Conservation (phyloP, 768 basidiomycete genomes). For the Amanita rimosa region DNA sequence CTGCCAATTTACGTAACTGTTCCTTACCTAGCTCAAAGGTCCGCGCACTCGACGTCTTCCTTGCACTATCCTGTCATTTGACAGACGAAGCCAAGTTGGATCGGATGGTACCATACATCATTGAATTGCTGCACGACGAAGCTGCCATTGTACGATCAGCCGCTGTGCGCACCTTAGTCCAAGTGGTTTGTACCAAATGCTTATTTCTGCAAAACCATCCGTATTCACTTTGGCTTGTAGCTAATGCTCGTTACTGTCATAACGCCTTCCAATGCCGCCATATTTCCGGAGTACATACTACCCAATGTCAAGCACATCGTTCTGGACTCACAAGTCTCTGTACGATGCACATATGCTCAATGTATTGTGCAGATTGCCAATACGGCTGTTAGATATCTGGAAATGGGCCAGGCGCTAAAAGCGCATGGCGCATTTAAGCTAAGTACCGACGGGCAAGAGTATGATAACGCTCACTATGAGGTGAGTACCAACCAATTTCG, state of each 20-base stretch:
- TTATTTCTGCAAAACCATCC: not conserved
- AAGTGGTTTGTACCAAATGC: conserved; percentile 48
- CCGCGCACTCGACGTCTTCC: conserved; percentile 74
- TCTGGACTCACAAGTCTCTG: conserved; percentile 79
- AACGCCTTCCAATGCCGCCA: conserved; percentile 69
- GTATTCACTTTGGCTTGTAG: conserved; percentile 9
- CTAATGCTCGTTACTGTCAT: conserved; percentile 60
- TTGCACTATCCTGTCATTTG: conserved; percentile 69
- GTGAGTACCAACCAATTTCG: conserved; percentile 23
- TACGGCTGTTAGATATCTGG: conserved; percentile 77
- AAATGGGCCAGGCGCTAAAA: conserved; percentile 88
- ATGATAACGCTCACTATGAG: conserved; percentile 75
- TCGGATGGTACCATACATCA: conserved; percentile 83
- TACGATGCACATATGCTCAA: conserved; percentile 67
- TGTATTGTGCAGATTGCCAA: conserved; percentile 80
- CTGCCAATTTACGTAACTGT: conserved; percentile 85
- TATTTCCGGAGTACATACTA: conserved; percentile 93
- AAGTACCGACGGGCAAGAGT: conserved; percentile 52
- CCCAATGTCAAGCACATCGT: conserved; percentile 80
- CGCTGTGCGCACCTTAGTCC: conserved; percentile 67
- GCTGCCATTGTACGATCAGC: conserved; percentile 72
- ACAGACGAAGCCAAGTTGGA: conserved; percentile 95
- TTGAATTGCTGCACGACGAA: conserved; percentile 84
- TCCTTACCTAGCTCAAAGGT: conserved; percentile 77
- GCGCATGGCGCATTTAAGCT: conserved; percentile 68